phyloP scores from a whole-genome alignment of 257 asterid genomes.

The Penstemon barbatus region DNA sequence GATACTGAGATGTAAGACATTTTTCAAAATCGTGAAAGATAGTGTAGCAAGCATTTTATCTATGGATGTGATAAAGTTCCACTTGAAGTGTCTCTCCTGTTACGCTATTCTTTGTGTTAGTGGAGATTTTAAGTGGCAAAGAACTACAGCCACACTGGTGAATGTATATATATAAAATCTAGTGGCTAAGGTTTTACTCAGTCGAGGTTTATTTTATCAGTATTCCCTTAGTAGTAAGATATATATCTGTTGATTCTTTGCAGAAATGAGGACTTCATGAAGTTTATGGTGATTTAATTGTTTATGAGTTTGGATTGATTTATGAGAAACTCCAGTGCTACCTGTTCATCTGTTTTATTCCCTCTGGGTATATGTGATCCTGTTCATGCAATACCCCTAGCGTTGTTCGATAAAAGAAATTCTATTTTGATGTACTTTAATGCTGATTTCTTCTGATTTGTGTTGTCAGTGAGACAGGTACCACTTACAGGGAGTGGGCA shows the following conservation, averaged over 20 bases:
- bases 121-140: slow-evolving; percentile 13
- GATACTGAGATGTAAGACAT: slow-evolving; percentile 17
- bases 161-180: slow-evolving; percentile 12
- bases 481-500: slow-evolving; percentile 99
- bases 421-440: slow-evolving; percentile 7
- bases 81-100: neutral
- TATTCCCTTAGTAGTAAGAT: slow-evolving; percentile 21
- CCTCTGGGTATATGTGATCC: slow-evolving; percentile 8
- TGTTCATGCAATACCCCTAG: slow-evolving; percentile 12
- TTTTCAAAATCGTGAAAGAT: slow-evolving; percentile 5
- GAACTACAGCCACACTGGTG: slow-evolving; percentile 4
- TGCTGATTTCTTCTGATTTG: slow-evolving; percentile 33
- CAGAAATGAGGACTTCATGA: neutral
- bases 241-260: neutral
- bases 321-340: slow-evolving; percentile 16
- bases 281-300: slow-evolving; percentile 15
- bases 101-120: slow-evolving; percentile 10
- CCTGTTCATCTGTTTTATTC: slow-evolving; percentile 11
- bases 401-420: slow-evolving; percentile 21
- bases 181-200: slow-evolving; percentile 2
- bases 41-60: slow-evolving; percentile 1
- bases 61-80: neutral
- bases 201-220: slow-evolving; percentile 4
- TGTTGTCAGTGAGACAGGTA: slow-evolving; percentile 83
- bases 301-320: slow-evolving; percentile 13